Conservation (phyloP, 176 grass and related monocot genomes). For the Rhipidocladum racemiflorum region DNA sequence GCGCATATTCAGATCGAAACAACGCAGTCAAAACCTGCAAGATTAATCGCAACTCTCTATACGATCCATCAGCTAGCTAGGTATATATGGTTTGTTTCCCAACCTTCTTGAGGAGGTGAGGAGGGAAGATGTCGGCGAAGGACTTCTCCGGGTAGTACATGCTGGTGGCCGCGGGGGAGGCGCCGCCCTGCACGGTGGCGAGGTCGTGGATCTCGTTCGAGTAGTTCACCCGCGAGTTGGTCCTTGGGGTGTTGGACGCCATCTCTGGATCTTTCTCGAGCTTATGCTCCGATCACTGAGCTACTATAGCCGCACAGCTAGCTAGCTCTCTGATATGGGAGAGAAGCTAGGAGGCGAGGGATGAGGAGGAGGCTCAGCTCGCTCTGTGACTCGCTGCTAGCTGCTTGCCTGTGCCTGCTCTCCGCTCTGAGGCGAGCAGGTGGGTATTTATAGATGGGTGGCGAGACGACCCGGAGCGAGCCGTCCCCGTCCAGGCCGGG, state of each 20-base stretch:
- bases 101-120: slow-evolving; percentile 66
- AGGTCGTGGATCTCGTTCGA: slow-evolving; percentile 91
- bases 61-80: neutral
- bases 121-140: slow-evolving; percentile 65
- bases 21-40: neutral
- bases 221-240: slow-evolving; percentile 62
- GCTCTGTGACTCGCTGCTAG: neutral
- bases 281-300: neutral
- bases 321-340: neutral
- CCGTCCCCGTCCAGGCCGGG: neutral
- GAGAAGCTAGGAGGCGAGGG: neutral
- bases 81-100: neutral
- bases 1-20: neutral
- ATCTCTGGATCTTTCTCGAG: neutral
- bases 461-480: neutral
- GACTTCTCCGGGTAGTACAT: slow-evolving; percentile 52
- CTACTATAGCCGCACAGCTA: neutral
- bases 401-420: slow-evolving; percentile 21
- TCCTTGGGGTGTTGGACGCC: slow-evolving; percentile 9
- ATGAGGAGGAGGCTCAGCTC: neutral
- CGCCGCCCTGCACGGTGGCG: slow-evolving; percentile 55
- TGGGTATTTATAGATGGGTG: slow-evolving; percentile 48
- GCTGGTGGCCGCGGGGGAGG: slow-evolving; percentile 36
- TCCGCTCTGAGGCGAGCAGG: neutral
- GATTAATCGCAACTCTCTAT: neutral